These are phyloP conservation scores for Taiozyma onychis DNA, from an alignment of 1,139 yeast species.

Conservation along the genomic window DNA sequence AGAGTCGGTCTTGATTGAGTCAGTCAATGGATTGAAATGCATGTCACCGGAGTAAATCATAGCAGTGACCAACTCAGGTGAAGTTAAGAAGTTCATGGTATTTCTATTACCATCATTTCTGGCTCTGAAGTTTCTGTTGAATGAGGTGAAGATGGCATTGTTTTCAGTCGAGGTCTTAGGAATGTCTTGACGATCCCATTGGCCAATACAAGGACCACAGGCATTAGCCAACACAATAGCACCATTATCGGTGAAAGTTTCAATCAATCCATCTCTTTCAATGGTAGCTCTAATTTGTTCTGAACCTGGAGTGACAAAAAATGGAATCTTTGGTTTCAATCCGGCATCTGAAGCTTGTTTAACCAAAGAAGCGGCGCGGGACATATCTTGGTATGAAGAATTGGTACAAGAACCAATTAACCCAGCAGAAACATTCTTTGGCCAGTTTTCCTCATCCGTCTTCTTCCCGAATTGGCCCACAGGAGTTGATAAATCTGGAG, in stretches of 20 bases:
- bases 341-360: constrained; percentile 82
- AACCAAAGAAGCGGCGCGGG: constrained; percentile 85
- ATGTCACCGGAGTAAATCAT: constrained; percentile 92
- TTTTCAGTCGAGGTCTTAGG: constrained; percentile 58
- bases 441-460: constrained; percentile 72
- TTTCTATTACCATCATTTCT: constrained; percentile 97
- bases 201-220: constrained; percentile 99
- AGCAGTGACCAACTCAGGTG: constrained; percentile 96
- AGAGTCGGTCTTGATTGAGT: constrained; percentile 55
- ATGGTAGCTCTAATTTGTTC: constrained; percentile 97
- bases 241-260: constrained; percentile 76
- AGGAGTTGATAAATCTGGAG: constrained; percentile 91
- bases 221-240: constrained; percentile 94
- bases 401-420: constrained; percentile 97
- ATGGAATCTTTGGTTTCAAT: constrained; percentile 85
- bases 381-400: constrained; percentile 96
- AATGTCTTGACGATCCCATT: constrained; percentile 83
- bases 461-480: constrained; percentile 63
- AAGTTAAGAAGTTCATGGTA: constrained; percentile 93
- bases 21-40: constrained; percentile 82
- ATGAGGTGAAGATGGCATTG: constrained; percentile 90
- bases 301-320: constrained; percentile 97
- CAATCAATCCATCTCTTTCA: constrained; percentile 86
- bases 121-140: constrained; percentile 94
- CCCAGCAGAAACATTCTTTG: constrained; percentile 76